Conservation (phyloP, 768 basidiomycete genomes). For the Strobilomyces dryophilus region DNA sequence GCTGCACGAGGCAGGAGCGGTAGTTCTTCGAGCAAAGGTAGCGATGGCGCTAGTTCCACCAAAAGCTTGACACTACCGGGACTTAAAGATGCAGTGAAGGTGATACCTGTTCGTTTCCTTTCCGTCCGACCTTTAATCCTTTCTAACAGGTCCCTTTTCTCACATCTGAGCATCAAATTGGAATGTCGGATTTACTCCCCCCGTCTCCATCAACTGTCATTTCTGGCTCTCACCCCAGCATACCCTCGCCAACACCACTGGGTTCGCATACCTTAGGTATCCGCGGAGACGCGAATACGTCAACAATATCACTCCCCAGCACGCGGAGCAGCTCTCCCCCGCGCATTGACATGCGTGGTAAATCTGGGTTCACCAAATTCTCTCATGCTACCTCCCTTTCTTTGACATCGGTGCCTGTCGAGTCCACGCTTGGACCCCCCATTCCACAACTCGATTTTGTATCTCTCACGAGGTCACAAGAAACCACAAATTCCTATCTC, state of each 20-base stretch:
- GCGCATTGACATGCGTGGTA: slow-evolving; percentile 19
- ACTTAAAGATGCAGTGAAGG: slow-evolving; percentile 73
- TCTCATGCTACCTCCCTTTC: slow-evolving; percentile 32
- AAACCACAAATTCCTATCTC: slow-evolving; percentile 65
- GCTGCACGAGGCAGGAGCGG: slow-evolving; percentile 47
- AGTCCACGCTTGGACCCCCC: slow-evolving; percentile 37
- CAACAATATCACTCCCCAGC: slow-evolving; percentile 39
- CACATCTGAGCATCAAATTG: slow-evolving; percentile 66
- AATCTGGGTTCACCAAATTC: slow-evolving; percentile 21
- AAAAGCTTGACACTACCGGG: slow-evolving; percentile 46
- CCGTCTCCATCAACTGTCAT: slow-evolving; percentile 60
- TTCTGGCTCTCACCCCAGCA: slow-evolving; percentile 35
- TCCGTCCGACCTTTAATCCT: slow-evolving; percentile 1
- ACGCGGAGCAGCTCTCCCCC: slow-evolving; percentile 31
- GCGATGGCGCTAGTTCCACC: slow-evolving; percentile 29
- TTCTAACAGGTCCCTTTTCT: slow-evolving; percentile 54
- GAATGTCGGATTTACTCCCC: slow-evolving; percentile 65
- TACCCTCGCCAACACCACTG: slow-evolving; percentile 37
- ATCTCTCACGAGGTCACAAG: slow-evolving; percentile 47
- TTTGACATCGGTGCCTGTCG: slow-evolving; percentile 31
- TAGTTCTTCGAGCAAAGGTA: slow-evolving; percentile 40
- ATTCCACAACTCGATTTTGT: slow-evolving; percentile 70
- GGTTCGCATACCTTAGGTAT: slow-evolving; percentile 24
- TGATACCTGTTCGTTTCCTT: slow-evolving; percentile 19
- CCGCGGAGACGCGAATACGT: slow-evolving; percentile 33